Evolutionary conservation across 2,329 filamentous ascomycete genomes (phyloP), one percentile per base, ranked within the genome.

Genomic region (Ilyonectria sp.): DNA sequence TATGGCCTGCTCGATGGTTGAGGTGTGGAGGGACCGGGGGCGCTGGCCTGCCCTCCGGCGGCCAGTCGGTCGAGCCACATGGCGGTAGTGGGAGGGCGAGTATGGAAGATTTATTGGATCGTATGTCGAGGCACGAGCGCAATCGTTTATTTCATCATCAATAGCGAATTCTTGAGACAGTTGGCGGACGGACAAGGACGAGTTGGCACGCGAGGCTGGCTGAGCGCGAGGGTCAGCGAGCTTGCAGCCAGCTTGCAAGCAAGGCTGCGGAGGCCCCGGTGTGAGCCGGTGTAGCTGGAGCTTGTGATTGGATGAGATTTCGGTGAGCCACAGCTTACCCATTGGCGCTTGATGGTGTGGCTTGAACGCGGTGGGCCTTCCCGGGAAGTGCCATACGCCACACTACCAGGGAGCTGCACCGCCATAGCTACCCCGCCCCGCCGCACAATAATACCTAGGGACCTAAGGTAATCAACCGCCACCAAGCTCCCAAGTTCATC

Each of bases 41-140:
- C 89, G 70, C 71, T 90, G 64, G 91, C 88, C 80, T 92, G 91
- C 75, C 88, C 74, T 68, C 78, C 90, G 71, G 92, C 90, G 71
- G 92, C 91, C 72, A 97, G 90, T 79, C 94, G 92, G 84, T 97
- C 94, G 78, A 97, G 90, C 94, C 94, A 97, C 94, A 97, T 97
- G 75, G 75, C 82, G 63, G 68, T 68, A 49, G 69, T 55, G 61
- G 63, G 60, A 43, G 47, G 67, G 55, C 35, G 43, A 47, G 29
- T 19, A 54, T 44, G 43, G 23, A 33, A 19, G 21, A 44, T 49
- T 73, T 64, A 66, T 55, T 31, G 44, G 40, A 63, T 11, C 19
- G 26, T 54, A 44, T 47, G 19, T 47, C 13, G 13, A 43, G 35
- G 9, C 55, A 35, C 40, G 35, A 21, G 29, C 29, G 53, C n/a